phyloP scores from a whole-genome alignment of 441 rosid genomes.

The Syzygium syzygioides region DNA sequence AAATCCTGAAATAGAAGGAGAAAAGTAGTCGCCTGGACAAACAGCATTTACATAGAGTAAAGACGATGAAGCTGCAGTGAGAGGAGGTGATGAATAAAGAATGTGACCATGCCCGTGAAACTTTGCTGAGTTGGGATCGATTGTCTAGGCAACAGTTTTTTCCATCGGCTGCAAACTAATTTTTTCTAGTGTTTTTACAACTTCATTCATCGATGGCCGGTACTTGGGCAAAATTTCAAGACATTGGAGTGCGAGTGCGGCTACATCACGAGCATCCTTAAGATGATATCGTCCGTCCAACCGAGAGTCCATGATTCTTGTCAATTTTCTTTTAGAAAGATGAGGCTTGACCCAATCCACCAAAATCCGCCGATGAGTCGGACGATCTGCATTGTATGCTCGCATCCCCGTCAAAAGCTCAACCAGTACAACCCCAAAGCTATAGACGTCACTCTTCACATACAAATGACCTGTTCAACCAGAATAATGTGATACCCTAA shows the following conservation, averaged over 20 bases:
- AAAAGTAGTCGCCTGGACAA: not conserved
- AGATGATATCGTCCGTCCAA: not conserved
- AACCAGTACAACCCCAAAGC: constrained; percentile 10
- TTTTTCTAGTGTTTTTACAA: not conserved
- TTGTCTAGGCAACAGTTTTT: not conserved
- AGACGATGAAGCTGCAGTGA: not conserved
- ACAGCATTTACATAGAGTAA: not conserved
- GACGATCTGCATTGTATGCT: not conserved
- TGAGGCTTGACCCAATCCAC: constrained; percentile 8
- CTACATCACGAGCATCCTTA: not conserved
- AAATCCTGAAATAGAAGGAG: not conserved
- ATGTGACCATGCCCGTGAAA: not conserved
- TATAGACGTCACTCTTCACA: constrained; percentile 7
- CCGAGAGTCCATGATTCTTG: constrained; percentile 3
- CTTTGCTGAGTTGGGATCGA: not conserved
- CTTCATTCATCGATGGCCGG: constrained; percentile 4
- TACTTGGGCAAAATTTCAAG: not conserved
- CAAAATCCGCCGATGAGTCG: not conserved
- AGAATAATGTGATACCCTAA: not conserved
- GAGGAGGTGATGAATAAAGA: not conserved
- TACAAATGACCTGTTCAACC: constrained; percentile 1
- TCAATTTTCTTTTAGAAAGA: constrained; percentile 7
- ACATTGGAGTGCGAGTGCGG: constrained; percentile 1
- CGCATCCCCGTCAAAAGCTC: constrained; percentile 8
- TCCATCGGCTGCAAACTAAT: not conserved